These are phyloP conservation scores for Fusarium goolgardi DNA, from an alignment of 2,329 filamentous ascomycete genomes.

Conservation along the genomic window DNA sequence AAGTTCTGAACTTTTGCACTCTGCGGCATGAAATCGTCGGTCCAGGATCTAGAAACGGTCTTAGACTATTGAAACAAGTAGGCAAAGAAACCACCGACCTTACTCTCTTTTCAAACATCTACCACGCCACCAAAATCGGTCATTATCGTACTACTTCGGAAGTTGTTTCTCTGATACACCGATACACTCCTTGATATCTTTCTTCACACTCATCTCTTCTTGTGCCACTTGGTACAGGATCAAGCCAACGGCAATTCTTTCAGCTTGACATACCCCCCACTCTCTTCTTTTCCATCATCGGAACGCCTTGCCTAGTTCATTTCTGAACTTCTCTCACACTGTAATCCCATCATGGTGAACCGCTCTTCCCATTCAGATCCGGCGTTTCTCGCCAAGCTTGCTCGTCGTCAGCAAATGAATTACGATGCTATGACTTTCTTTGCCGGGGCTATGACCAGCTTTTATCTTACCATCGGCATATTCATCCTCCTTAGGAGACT, in stretches of 20 bases:
- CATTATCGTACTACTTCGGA: slow-evolving; percentile 29
- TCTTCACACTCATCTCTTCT: slow-evolving; percentile 34
- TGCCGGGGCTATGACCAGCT: slow-evolving; percentile 30
- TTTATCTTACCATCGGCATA: slow-evolving; percentile 26
- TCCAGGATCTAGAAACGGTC: background rate
- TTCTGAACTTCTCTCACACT: background rate
- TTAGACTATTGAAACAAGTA: background rate
- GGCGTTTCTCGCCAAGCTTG: slow-evolving; percentile 40
- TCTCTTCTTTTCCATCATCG: background rate
- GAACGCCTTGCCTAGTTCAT: background rate
- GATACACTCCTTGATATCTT: slow-evolving; percentile 20
- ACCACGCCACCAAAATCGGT: slow-evolving; percentile 22
- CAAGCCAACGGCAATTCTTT: slow-evolving; percentile 21
- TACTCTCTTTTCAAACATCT: slow-evolving; percentile 7
- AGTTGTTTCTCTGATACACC: slow-evolving; percentile 28
- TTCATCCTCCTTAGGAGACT: slow-evolving; percentile 30
- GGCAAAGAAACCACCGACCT: slow-evolving; percentile 10
- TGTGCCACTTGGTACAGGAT: slow-evolving; percentile 34
- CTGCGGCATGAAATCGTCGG: background rate
- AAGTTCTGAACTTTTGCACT: background rate
- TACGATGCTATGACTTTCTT: slow-evolving; percentile 44
- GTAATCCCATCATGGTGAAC: slow-evolving; percentile 32
- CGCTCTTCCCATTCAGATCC: slow-evolving; percentile 27
- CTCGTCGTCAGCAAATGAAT: slow-evolving; percentile 43
- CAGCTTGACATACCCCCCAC: background rate